A percentile compares a stretch with the other conserved stretches of the same genome.
Conservation (phyloP, 768 basidiomycete species). For the Xanthoconium purpureum region DNA sequence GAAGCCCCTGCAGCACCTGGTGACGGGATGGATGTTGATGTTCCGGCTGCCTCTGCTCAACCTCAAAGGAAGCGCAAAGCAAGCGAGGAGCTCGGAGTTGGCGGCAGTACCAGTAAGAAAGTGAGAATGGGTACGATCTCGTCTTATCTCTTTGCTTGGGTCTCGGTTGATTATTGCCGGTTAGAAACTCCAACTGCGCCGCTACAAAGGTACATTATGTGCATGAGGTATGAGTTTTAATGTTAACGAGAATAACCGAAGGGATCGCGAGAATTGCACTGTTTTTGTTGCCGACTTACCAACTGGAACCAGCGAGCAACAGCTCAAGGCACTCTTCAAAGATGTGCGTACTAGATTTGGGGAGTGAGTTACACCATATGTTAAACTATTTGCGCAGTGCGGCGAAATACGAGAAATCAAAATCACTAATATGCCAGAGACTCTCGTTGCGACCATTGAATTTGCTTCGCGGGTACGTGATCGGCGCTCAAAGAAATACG, state of each 20-base stretch:
- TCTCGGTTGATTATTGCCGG: background rate
- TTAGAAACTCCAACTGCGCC: slow-evolving; percentile 45
- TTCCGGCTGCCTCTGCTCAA: slow-evolving; percentile 31
- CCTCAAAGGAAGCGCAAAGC: slow-evolving; percentile 60
- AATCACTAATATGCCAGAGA: slow-evolving; percentile 56
- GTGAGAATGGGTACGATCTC: slow-evolving; percentile 52
- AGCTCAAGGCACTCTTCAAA: slow-evolving; percentile 73
- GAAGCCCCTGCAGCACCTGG: background rate
- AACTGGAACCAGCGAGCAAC: slow-evolving; percentile 52
- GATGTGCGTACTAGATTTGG: slow-evolving; percentile 54
- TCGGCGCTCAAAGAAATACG: background rate
- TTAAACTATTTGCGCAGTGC: slow-evolving; percentile 54
- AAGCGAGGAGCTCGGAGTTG: slow-evolving; percentile 43
- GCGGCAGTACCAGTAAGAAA: slow-evolving; percentile 58
- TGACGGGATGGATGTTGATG: slow-evolving; percentile 44
- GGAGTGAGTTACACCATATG: background rate
- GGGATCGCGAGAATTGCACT: slow-evolving; percentile 94
- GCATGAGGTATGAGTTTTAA: background rate
- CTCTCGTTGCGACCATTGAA: slow-evolving; percentile 82
- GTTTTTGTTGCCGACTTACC: slow-evolving; percentile 82
- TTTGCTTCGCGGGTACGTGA: slow-evolving; percentile 57
- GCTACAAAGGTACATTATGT: slow-evolving; percentile 53
- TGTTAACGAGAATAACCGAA: slow-evolving; percentile 27
- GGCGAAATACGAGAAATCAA: slow-evolving; percentile 84
- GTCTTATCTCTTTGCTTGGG: background rate